Evolutionary conservation across 106 monocot species (phyloP).

Genomic region (Alisma plantagoaquatica): DNA sequence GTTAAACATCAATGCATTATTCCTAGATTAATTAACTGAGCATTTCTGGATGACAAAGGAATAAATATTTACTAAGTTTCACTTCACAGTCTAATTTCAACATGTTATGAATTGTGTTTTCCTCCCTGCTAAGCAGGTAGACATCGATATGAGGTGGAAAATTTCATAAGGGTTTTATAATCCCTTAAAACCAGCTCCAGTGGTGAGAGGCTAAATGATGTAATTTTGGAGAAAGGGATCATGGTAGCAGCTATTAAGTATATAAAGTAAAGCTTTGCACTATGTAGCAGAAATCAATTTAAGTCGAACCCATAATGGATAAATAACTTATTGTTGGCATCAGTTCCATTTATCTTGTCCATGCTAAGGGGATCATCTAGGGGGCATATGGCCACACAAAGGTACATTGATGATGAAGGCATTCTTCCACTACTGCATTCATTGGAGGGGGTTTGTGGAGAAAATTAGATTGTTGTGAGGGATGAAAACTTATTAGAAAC

Average conservation of each 20-base stretch:
- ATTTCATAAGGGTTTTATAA: slow-evolving; percentile 87
- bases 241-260: slow-evolving; percentile 42
- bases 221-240: slow-evolving; percentile 85
- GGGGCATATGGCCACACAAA: slow-evolving; percentile 82
- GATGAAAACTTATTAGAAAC: slow-evolving; percentile 95
- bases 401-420: slow-evolving; percentile 62
- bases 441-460: slow-evolving; percentile 82
- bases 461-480: slow-evolving; percentile 84
- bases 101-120: no score
- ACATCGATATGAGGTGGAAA: slow-evolving; percentile 73
- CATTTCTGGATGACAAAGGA: no score
- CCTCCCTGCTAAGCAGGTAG: no score
- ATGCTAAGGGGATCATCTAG: slow-evolving; percentile 83
- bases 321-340: slow-evolving; percentile 50
- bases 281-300: slow-evolving; percentile 39
- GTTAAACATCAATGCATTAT: no score
- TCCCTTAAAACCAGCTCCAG: slow-evolving; percentile 90
- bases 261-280: slow-evolving; percentile 52
- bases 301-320: slow-evolving; percentile 65
- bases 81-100: no score
- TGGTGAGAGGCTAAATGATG: slow-evolving; percentile 87
- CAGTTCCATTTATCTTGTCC: slow-evolving; percentile 77
- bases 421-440: slow-evolving; percentile 80
- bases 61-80: no score
- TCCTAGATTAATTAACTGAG: no score